These are phyloP conservation scores for Primulina huaijiensis DNA, from an alignment of 257 asterid genomes.

Conservation along the genomic window DNA sequence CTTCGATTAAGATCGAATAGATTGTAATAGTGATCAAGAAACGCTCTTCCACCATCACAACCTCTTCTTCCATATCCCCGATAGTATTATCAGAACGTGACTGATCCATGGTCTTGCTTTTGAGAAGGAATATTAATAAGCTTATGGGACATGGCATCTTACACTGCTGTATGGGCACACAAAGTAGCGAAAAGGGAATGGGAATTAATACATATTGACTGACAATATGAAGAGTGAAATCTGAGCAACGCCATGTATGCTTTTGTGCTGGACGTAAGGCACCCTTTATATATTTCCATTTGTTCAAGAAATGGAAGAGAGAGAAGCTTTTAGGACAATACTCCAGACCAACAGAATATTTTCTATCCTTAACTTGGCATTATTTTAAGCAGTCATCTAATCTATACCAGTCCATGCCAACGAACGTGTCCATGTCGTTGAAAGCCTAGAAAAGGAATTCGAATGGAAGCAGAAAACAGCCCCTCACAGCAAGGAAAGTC, in stretches of 20 bases:
- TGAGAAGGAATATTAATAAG: constrained; percentile 6
- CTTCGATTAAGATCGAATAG: constrained; percentile 42
- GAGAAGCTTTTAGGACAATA: background rate
- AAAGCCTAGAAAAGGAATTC: background rate
- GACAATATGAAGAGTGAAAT: constrained; percentile 1
- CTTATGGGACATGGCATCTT: constrained; percentile 28
- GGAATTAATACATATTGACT: background rate
- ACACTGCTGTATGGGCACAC: constrained; percentile 48
- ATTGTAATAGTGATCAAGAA: constrained; percentile 47
- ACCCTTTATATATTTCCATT: background rate
- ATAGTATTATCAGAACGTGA: background rate
- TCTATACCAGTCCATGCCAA: background rate
- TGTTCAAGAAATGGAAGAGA: background rate
- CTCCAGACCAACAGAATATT: constrained; percentile 18
- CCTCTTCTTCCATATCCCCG: constrained; percentile 40
- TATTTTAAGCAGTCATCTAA: background rate
- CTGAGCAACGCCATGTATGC: constrained; percentile 20
- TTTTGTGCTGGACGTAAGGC: constrained; percentile 9
- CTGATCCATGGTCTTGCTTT: background rate
- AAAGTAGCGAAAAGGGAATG: constrained; percentile 19
- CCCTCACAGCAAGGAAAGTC: background rate
- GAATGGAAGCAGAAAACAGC: background rate
- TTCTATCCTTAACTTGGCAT: no score
- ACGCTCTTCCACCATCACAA: constrained; percentile 44
- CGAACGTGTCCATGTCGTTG: background rate